Evolutionary conservation across 805 yeast genomes (phyloP), one percentile per base, ranked within the genome.

Genomic region (Candida germanica): DNA sequence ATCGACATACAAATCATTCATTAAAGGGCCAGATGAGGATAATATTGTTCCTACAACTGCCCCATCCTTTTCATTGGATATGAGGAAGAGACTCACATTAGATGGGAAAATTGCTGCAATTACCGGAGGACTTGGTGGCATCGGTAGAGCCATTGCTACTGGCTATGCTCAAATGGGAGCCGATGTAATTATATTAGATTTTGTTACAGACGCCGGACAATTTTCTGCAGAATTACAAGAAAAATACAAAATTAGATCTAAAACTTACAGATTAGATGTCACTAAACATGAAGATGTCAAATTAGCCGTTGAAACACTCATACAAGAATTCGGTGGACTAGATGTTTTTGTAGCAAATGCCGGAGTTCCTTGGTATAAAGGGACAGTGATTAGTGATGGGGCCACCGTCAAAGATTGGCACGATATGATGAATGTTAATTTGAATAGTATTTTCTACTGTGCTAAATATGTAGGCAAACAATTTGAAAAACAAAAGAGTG

Each of bases 281-380:
- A 50, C 56, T 16, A 42, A 51, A 32, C 48, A 29, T 30, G 51
- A 51, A n/a, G 46, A 48, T 28, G 62, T 58, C 33, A 41, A 51
- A 29, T 38, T 31, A 10, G 50, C 49, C 10, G 43, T 58, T 7
- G 35, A 38, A 29, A 37, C 38, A 29, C 47, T 53, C 15, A 50
- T 46, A 25, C 20, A 25, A 12, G 62, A 58, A n/a, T 57, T 57
- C 35, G 61, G 62, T 23, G 48, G 54, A 27, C 47, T 58, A 24
- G 61, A 57, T 40, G 51, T 56, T 6, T 55, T 57, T 36, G 49
- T 58, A 33, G 62, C 62, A 31, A 58, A 58, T 42, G 64, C 64
- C 3, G 64, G 64, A 2, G 45, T 56, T 14, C 57, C 59, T 9
- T 55, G 61, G 60, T 54, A 56, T 33, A 55, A 55, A 3, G 59